phyloP scores from a whole-genome alignment of 225 moss, liverwort and hornwort species.

The Climacium dendroides region DNA sequence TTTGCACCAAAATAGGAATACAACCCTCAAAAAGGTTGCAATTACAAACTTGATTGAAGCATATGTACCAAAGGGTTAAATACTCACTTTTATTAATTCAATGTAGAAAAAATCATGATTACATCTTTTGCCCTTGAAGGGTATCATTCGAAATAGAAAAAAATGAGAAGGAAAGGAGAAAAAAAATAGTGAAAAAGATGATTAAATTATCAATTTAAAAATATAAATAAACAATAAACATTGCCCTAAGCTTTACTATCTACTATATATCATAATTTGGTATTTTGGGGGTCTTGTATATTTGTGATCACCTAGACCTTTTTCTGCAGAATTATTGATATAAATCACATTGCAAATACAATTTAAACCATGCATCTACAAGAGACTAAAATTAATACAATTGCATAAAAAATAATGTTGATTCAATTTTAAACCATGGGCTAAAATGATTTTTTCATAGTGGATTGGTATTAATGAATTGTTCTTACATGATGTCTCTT shows the following conservation, averaged over 20 bases:
- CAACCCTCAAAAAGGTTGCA: not conserved
- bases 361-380: too few species aligned
- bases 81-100: not conserved
- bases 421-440: too few species aligned
- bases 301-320: not conserved
- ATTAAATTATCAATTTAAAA: not conserved
- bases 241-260: not conserved
- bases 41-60: not conserved
- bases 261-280: not conserved
- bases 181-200: not conserved
- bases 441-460: accelerated
- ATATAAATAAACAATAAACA: not conserved
- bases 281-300: accelerated
- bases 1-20: not conserved
- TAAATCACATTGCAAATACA: not conserved
- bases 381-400: not conserved
- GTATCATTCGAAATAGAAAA: not conserved
- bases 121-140: not conserved
- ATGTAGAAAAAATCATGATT: not conserved
- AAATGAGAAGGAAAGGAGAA: accelerated
- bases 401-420: not conserved
- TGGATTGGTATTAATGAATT: not conserved
- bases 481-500: too few species aligned
- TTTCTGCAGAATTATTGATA: accelerated
- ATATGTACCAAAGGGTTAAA: not conserved